Base-by-base conservation (phyloP, 2,329 filamentous ascomycete genomes). In the Colletotrichum plurivorum region DNA sequence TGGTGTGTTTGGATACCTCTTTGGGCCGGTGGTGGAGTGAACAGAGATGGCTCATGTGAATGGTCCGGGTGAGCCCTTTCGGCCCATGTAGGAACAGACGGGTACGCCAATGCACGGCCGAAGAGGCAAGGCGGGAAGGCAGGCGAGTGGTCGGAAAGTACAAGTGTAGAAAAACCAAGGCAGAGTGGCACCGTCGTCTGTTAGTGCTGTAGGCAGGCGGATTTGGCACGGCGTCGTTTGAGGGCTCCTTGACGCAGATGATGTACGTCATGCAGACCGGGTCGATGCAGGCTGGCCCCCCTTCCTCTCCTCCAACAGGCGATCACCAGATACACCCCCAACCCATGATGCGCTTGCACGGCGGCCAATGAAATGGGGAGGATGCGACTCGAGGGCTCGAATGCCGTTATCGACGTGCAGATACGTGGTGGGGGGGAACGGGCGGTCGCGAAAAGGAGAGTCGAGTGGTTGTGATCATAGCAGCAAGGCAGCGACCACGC, bases 301-400 rank as follows among this genome's bases (percentile, higher is more conserved):
- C 8, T 10, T 36, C 31, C 7, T 36, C 31, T 36, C 31, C 31
- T 10, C 7, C 43, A 62, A 61, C 4, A 62, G 57, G n/a, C 51
- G 67, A 71, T 71, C 69, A 71, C 69, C 69, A 53, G 69, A 70
- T 71, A 56, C 69, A 69, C 67, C 66, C 69, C 69, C 62, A 70
- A 67, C 69, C 67, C 69, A 67, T 53, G 16, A 70, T 66, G 56
- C 61, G 62, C 51, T 9, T 41, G 20, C 18, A 45, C n/a, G 25
- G 20, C 61, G 39, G 56, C 67, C 61, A 62, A 59, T 67, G 31
- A 36, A 36, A 36, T n/a, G 54, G 36, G 20, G 16, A 36, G 12
- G 22, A n/a, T 16, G n/a, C 53, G n/a, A 31, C 16, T 54, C 45
- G 48, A 41, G 36, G 31, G 51, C 43, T 56, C 22, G 36, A 39